A percentile compares a stretch with the other conserved stretches of the same genome.
Evolutionary conservation across 2,329 filamentous ascomycete genomes (phyloP).

Genomic region (Fusarium sp.): DNA sequence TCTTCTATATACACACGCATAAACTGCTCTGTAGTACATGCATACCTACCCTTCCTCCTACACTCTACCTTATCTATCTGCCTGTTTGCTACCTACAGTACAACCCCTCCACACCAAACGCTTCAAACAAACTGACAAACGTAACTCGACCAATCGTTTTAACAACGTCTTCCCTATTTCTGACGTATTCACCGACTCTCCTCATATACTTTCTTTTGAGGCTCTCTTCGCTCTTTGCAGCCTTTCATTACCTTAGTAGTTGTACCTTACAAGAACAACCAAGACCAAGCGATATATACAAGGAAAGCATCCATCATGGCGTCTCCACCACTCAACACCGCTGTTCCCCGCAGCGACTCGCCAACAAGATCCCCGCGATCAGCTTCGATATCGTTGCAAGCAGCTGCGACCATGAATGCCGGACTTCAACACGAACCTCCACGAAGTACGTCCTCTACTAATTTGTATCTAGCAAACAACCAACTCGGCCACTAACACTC

Average conservation of each 20-base stretch:
- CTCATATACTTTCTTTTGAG: neutral
- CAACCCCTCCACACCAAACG: constrained; percentile 21
- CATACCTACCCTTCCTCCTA: neutral
- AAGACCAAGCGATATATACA: neutral
- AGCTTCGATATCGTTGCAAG: constrained; percentile 76
- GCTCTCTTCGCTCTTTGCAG: neutral
- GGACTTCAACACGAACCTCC: constrained; percentile 74
- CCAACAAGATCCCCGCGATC: constrained; percentile 71
- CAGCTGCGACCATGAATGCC: constrained; percentile 80
- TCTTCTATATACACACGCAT: neutral
- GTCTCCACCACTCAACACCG: constrained; percentile 41
- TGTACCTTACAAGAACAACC: neutral
- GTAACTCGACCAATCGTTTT: constrained; percentile 13
- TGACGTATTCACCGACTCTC: constrained; percentile 16
- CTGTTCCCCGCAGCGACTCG: constrained; percentile 53
- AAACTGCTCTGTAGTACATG: neutral
- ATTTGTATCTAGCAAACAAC: neutral
- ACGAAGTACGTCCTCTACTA: constrained; percentile 55
- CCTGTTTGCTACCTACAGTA: neutral
- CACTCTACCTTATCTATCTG: neutral
- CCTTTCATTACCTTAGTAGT: neutral
- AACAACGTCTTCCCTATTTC: constrained; percentile 9
- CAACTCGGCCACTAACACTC: constrained; percentile 12
- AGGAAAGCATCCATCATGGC: constrained; percentile 39
- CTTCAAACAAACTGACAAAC: neutral